Base-by-base conservation (phyloP, 192 early-diverging fungal species). In the Backusella tuberculispora region DNA sequence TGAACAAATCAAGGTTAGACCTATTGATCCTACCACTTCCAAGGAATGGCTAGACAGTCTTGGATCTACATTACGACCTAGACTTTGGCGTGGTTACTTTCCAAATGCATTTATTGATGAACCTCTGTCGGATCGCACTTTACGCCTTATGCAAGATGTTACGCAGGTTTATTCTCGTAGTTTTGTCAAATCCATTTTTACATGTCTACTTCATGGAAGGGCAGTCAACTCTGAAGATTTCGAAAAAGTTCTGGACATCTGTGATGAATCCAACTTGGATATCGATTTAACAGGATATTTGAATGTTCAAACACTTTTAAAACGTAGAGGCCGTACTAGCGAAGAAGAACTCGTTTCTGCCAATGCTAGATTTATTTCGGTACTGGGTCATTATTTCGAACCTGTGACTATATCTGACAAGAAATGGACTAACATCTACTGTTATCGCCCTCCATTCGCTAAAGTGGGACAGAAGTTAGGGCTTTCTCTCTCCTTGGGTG, bases 301-400 rank as follows among this genome's bases (percentile, higher is more conserved):
- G 0, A 89, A 89, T 50, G 87, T 85, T 1, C 83, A 88, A 66
- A 78, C 81, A 14, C 45, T 82, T 26, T 50, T 78, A 15, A 81
- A 87, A 47, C 74, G 80, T 67, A 77, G 78, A 21, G 64, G 79
- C 19, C 73, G 81, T 10, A 43, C 75, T 13, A 74, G 79, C 69
- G 77, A 74, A 41, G 83, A 87, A 34, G 83, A 83, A 8, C 43
- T 82, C 0, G 65, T 71, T 13, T 83, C 85, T 21, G 74, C 85
- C 8, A 74, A 78, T 71, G 72, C 80, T 5, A 78, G 86, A n/a
- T 92, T 93, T 71, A 66, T 83, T 43, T 80, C 80, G 1, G 81
- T 91, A 5, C 80, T 93, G 24, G 82, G 84, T 7, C 84, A 92
- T 63, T 90, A 82, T 15, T 92, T 93, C 47, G 85, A 90, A 37